These are phyloP conservation scores for Ambrosia trifida DNA, from an alignment of 129 eudicot species.

Conservation along the genomic window DNA sequence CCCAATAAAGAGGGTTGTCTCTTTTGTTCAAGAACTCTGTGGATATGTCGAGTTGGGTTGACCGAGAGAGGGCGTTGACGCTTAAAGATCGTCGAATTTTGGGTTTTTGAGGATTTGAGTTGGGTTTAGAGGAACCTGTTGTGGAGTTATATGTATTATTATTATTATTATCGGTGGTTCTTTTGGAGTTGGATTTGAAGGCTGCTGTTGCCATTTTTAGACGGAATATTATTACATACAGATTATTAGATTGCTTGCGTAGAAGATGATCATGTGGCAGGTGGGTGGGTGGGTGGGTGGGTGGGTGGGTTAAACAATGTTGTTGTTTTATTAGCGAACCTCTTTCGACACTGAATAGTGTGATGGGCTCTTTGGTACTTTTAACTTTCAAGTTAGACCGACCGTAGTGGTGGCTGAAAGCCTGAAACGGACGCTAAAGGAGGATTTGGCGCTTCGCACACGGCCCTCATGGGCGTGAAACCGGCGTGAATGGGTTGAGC, in stretches of 20 bases:
- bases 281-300: background rate
- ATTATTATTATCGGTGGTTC: slow-evolving; percentile 27
- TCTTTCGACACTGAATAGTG: background rate
- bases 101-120: slow-evolving; percentile 25
- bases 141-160: no score
- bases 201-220: slow-evolving; percentile 61
- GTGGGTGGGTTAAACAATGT: background rate
- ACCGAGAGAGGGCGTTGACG: slow-evolving; percentile 64
- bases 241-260: slow-evolving; percentile 23
- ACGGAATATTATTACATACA: background rate
- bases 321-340: slow-evolving; percentile 27
- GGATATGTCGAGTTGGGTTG: slow-evolving; percentile 37
- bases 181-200: slow-evolving; percentile 68
- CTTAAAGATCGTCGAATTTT: slow-evolving; percentile 61
- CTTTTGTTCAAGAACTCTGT: slow-evolving; percentile 60
- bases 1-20: slow-evolving; percentile 80
- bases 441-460: no score
- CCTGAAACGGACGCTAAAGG: no score
- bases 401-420: no score
- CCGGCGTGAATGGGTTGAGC: no score
- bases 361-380: no score
- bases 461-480: no score
- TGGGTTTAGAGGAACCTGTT: background rate
- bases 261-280: slow-evolving; percentile 1
- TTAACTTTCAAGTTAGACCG: no score